phyloP scores from a whole-genome alignment of 352 stramenopile species.

The Pythium brachiatum region DNA sequence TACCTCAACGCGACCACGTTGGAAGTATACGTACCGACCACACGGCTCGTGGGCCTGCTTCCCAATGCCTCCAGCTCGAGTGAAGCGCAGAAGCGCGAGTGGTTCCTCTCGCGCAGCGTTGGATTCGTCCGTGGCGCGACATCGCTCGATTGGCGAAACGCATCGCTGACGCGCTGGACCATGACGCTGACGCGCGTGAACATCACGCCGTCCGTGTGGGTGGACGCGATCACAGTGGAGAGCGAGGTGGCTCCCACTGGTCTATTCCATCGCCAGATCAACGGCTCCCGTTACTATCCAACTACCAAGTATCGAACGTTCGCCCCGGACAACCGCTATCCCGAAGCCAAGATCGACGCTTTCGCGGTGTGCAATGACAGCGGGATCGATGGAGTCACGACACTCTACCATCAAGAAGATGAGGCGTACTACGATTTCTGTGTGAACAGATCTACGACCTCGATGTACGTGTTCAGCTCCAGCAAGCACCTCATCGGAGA shows the following conservation, averaged over 20 bases:
- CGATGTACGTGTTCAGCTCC: conserved; percentile 5
- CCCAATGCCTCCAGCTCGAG: not conserved
- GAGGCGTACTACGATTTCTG: conserved; percentile 3
- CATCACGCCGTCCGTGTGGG: conserved; percentile 16
- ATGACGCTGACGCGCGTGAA: conserved; percentile 13
- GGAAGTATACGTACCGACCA: not conserved
- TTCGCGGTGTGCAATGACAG: conserved; percentile 12
- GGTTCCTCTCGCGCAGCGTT: not conserved
- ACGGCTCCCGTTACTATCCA: too few species aligned
- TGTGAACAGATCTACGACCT: not conserved
- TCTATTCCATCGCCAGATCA: too few species aligned
- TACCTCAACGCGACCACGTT: too few species aligned
- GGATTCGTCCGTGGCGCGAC: not conserved
- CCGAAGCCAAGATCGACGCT: conserved; percentile 12
- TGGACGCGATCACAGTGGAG: conserved; percentile 27
- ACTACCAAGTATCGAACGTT: too few species aligned
- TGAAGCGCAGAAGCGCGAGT: not conserved
- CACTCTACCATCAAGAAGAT: not conserved
- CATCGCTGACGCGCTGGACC: not conserved
- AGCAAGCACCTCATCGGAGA: not conserved
- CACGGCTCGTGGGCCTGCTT: not conserved
- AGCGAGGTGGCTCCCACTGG: not conserved
- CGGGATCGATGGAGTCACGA: conserved; percentile 11
- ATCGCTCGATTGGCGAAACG: not conserved
- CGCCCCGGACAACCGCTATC: not conserved